A percentile compares a stretch with the other conserved stretches of the same genome.
These are phyloP conservation scores for Botrytis elliptica DNA, from an alignment of 2,329 filamentous ascomycete species.

Conservation along the genomic window DNA sequence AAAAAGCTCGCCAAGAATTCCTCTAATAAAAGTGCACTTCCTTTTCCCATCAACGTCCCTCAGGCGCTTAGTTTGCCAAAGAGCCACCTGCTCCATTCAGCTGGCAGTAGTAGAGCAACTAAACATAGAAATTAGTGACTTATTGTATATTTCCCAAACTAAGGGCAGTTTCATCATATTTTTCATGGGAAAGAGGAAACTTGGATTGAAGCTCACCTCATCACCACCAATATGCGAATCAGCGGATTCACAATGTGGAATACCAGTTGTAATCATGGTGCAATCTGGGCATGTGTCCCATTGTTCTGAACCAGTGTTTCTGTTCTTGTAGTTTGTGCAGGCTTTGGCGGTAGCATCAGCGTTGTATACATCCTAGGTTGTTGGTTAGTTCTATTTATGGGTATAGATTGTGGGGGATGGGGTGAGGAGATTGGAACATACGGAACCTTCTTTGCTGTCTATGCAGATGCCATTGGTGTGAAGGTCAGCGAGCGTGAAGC, in stretches of 20 bases:
- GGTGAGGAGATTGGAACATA: not conserved
- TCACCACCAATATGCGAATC: constrained; percentile 3
- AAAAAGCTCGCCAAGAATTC: not conserved
- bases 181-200: not conserved
- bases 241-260: not conserved
- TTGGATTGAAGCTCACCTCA: not conserved
- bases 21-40: not conserved
- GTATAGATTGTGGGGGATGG: not conserved
- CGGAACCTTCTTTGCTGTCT: not conserved
- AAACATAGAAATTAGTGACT: not conserved
- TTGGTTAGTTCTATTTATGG: not conserved
- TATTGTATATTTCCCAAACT: not conserved
- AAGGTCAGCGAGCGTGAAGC: constrained; percentile 13
- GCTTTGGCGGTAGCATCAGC: not conserved
- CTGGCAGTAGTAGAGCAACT: constrained; percentile 13
- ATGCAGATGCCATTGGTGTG: not conserved
- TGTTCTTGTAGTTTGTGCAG: not conserved
- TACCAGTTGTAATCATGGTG: not conserved
- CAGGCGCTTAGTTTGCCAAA: not conserved
- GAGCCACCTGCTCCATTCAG: not conserved
- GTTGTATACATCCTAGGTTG: constrained; percentile 6
- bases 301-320: not conserved
- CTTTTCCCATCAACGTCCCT: not conserved
- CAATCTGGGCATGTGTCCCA: constrained; percentile 16
- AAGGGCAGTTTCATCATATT: not conserved